Conservation (phyloP, 306 rosid species). For the Cicer yamashitae region DNA sequence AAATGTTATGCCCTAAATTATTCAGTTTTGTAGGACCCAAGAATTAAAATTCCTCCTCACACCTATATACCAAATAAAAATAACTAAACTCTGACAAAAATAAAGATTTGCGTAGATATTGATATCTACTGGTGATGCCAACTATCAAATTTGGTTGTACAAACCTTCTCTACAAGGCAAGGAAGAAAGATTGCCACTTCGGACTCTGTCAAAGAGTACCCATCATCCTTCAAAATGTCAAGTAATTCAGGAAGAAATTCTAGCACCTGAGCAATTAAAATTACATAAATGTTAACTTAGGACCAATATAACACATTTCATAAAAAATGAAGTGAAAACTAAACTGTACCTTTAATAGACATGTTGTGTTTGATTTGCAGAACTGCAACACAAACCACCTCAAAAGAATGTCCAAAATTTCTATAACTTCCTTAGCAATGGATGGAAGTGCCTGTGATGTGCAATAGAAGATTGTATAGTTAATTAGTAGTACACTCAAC, state of each 20-base stretch:
- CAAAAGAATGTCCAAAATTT: conserved; percentile 89
- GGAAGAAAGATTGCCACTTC: conserved; percentile 96
- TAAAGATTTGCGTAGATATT: neutral
- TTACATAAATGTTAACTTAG: conserved; percentile 8
- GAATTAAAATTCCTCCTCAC: neutral
- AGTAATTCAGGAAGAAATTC: conserved; percentile 95
- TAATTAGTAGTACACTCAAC: conserved; percentile 11
- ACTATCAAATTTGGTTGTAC: conserved; percentile 15
- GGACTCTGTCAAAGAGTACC: conserved; percentile 78
- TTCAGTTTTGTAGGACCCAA: neutral
- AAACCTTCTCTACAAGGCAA: conserved; percentile 92
- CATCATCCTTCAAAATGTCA: conserved; percentile 81
- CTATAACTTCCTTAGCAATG: conserved; percentile 77
- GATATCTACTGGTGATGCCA: conserved; percentile 9
- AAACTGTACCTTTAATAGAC: conserved; percentile 79
- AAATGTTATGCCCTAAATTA: conserved; percentile 35
- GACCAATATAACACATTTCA: neutral
- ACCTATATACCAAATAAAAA: neutral
- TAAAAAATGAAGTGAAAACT: neutral
- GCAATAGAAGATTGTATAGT: conserved; percentile 31
- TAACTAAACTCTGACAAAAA: neutral
- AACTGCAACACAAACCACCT: conserved; percentile 97
- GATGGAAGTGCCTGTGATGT: conserved; percentile 84
- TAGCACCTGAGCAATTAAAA: conserved; percentile 69
- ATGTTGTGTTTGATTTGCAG: conserved; percentile 97